phyloP scores from a whole-genome alignment of 2,329 filamentous ascomycete species.

The Pseudocercospora macadamiae region DNA sequence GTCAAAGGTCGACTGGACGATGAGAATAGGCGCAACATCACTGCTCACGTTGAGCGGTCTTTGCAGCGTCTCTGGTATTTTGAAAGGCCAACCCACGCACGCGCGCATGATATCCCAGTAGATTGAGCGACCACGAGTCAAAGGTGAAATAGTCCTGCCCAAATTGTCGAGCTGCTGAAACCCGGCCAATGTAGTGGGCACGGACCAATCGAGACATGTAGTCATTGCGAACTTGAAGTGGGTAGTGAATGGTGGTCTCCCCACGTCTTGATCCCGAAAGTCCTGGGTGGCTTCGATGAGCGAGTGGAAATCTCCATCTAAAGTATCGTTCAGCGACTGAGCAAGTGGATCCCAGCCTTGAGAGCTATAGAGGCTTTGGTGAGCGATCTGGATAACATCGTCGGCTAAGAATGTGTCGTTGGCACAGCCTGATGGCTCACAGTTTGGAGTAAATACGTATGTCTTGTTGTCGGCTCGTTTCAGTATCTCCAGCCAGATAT shows the following conservation, averaged over 20 bases:
- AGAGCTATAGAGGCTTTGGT: background rate
- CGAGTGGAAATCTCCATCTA: background rate
- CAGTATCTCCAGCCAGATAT: background rate
- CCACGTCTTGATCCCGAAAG: background rate
- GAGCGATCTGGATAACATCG: background rate
- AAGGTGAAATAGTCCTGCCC: background rate
- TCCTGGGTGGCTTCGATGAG: background rate
- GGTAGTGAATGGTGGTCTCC: background rate
- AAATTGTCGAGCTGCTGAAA: background rate
- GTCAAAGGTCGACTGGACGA: background rate
- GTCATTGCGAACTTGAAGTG: background rate
- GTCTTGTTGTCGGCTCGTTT: background rate
- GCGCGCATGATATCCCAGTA: background rate
- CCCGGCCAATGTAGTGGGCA: background rate
- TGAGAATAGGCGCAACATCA: background rate
- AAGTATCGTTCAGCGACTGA: background rate
- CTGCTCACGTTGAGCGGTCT: background rate
- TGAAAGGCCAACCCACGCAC: constrained; percentile 1
- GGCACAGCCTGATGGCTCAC: background rate
- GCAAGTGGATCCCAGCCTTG: background rate
- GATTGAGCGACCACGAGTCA: background rate
- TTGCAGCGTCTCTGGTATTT: background rate
- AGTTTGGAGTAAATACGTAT: background rate
- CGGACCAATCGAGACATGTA: background rate
- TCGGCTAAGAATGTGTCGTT: background rate